Conservation (phyloP, 106 monocot genomes). For the Phalaenopsis aphrodite region DNA sequence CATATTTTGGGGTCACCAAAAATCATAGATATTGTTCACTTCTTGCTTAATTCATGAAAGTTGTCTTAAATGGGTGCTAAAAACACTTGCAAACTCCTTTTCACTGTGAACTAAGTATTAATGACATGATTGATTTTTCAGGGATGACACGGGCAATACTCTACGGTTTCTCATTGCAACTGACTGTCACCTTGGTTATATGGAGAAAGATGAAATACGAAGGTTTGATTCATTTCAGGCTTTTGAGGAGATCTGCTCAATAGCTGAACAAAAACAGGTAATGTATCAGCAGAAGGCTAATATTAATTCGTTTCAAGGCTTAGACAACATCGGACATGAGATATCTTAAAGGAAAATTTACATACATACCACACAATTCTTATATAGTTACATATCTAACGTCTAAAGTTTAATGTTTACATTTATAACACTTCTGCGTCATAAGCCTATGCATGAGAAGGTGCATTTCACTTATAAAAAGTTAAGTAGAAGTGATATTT, state of each 20-base stretch:
- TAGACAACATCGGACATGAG: background rate
- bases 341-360: background rate
- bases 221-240: constrained; percentile 94
- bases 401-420: too few relatives aligned
- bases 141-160: constrained; percentile 54
- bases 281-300: background rate
- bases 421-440: too few relatives aligned
- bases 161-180: constrained; percentile 87
- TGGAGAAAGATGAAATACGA: constrained; percentile 99
- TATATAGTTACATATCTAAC: too few relatives aligned
- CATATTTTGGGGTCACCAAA: background rate
- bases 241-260: constrained; percentile 97
- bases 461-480: too few relatives aligned
- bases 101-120: background rate
- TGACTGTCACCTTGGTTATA: constrained; percentile 94
- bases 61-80: background rate
- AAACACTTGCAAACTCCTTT: background rate
- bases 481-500: too few relatives aligned
- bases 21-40: background rate
- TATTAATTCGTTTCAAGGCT: background rate
- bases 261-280: constrained; percentile 89
- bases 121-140: constrained; percentile 10
- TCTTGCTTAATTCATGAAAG: background rate
- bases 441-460: too few relatives aligned
- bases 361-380: too few relatives aligned